Evolutionary conservation across 768 basidiomycete genomes (phyloP), one percentile per base, ranked within the genome.

Genomic region (Clitopilus hobsonii): DNA sequence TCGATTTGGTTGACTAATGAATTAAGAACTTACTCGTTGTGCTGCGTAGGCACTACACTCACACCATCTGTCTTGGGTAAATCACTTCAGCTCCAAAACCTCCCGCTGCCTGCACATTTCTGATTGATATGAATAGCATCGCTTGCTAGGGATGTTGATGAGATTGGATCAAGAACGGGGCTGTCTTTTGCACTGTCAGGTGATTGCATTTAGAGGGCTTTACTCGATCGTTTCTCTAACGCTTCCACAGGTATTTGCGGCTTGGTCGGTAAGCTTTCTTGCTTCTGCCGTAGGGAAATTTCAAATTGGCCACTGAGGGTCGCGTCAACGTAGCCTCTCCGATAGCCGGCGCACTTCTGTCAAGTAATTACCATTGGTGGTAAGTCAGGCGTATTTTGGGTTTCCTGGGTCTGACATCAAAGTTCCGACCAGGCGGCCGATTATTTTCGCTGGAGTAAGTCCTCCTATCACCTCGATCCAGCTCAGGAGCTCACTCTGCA

Each of bases 41-140:
- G 32, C n/a, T 36, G n/a, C 18, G 18, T 61, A 56, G 24, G 60
- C 1, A 25, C 20, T 59, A 56, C 51, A 11, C 63, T 71, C 28
- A 63, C 66, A 3, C 61, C 69, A 16, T 27, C 52, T 8, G 60
- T 63, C 53, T 53, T 71, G 48, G 69, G 70, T 73, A 6, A 13
- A 27, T 51, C 24, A 23, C 23, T 16, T 23, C 27, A 22, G 11
- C 23, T 49, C 48, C 11, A 23, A 13, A 14, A 14, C 48, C 6
- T 8, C n/a, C 7, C 22, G 16, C 5, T 1, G 32, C n/a, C 4
- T 36, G 18, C 41, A 10, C 22, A 7, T 32, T 32, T 32, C 16
- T 32, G 7, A 45, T 18, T 5, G 41, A 5, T 45, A 5, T 18
- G 18, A 45, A 51, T 22, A 51, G 49, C 49, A 14, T 51, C 49